phyloP scores from a whole-genome alignment of 805 yeast species.

The Yarrowia bubula region DNA sequence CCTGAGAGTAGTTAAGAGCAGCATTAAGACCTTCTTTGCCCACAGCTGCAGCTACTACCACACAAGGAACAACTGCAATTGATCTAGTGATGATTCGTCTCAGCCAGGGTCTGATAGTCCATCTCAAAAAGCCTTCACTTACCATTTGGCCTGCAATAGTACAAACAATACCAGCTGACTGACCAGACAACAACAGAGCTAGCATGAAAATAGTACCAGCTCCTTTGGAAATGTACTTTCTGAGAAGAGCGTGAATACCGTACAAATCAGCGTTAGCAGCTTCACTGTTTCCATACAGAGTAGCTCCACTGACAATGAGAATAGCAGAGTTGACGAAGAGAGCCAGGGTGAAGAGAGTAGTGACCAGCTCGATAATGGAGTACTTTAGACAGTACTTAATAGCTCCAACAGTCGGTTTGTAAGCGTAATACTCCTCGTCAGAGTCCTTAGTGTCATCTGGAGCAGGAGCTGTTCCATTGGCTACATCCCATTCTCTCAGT shows the following conservation, averaged over 20 bases:
- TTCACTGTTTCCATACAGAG: slow-evolving; percentile 66
- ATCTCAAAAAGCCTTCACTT: slow-evolving; percentile 82
- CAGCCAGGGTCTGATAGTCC: slow-evolving; percentile 78
- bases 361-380: slow-evolving; percentile 66
- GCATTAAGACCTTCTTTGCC: slow-evolving; percentile 70
- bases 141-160: slow-evolving; percentile 93
- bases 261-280: slow-evolving; percentile 77
- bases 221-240: slow-evolving; percentile 59
- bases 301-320: slow-evolving; percentile 75
- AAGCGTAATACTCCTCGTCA: slow-evolving; percentile 38
- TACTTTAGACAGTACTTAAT: slow-evolving; percentile 68
- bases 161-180: slow-evolving; percentile 88
- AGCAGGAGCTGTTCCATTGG: slow-evolving; percentile 48
- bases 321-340: slow-evolving; percentile 84
- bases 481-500: slow-evolving; percentile 71
- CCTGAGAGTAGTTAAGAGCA: slow-evolving; percentile 84
- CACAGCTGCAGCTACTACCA: slow-evolving; percentile 64
- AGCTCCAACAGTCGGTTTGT: slow-evolving; percentile 71
- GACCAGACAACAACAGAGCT: slow-evolving; percentile 81
- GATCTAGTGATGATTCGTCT: slow-evolving; percentile 74
- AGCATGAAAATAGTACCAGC: slow-evolving; percentile 84
- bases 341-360: slow-evolving; percentile 76
- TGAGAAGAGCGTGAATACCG: slow-evolving; percentile 66
- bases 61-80: slow-evolving; percentile 78
- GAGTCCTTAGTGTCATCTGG: neutral